Evolutionary conservation across 352 stramenopile genomes (phyloP), one percentile per base, ranked within the genome.

Genomic region (Ochromonadaceae sp.): DNA sequence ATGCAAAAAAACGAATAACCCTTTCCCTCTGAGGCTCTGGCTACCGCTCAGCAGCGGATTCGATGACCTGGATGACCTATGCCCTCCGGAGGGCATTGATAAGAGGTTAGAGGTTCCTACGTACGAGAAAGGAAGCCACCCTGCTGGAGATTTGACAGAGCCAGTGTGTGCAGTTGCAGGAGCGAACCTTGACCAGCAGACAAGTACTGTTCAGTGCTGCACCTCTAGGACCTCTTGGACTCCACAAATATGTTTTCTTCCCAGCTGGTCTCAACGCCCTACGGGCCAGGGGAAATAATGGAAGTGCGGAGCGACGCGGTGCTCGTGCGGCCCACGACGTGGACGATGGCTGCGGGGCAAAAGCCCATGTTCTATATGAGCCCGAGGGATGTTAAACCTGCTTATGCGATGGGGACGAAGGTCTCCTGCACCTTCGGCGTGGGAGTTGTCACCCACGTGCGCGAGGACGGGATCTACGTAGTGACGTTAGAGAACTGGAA

Each of bases 331-430:
- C 35, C 41, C 17, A 30, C 26, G 4, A 2, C 36, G 12, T 63
- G 55, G 55, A 49, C 48, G 26, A 20, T 63, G 4, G 55, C 55
- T 34, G 28, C 48, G 14, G 55, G 55, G 17, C 55, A 63, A 25
- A 52, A 7, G 17, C 55, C 55, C 20, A 63, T 42, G 22, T 52
- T 55, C 9, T 63, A 63, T 25, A 26, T 63, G 10, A 39, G 41
- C 12, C 26, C 34, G 17, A 28, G 52, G 2, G 34, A 26, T 14
- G 25, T 63, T 5, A 34, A 39, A 22, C 36, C 55, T 63, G 7
- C 7, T 7, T 63, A 52, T 7, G 2, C 26, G 2, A 31, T 30
- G 5, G 38, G 38, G 35, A 42, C 48, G 48, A 42, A 49, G 20
- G 55, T 63, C n/a, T 40, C 52, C 28, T 52, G 39, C 25, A 12